These are phyloP conservation scores for Starmerella powellii DNA, from an alignment of 805 yeast genomes.

Conservation along the genomic window DNA sequence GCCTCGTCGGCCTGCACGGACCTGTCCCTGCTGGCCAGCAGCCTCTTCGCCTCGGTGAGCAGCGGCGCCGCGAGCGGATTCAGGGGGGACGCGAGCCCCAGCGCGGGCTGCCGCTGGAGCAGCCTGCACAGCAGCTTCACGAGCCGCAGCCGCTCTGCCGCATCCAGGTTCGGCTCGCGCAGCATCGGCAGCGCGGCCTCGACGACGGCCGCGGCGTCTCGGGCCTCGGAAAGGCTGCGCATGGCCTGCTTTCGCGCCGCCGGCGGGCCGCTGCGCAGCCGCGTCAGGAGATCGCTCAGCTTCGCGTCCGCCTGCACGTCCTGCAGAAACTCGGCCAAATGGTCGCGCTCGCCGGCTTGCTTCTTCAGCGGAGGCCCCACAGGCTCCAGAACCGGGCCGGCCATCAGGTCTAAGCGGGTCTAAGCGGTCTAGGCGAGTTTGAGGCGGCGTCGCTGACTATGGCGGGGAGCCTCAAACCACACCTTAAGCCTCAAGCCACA, in stretches of 20 bases:
- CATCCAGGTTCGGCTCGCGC: constrained; percentile 59
- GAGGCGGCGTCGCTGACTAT: too few species aligned
- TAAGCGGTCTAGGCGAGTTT: too few species aligned
- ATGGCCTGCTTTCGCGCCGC: constrained; percentile 54
- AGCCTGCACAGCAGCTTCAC: constrained; percentile 66
- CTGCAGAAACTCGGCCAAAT: background rate
- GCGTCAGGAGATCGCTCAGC: constrained; percentile 1
- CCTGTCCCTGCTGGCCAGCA: background rate
- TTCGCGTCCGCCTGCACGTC: background rate
- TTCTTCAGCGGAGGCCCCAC: background rate
- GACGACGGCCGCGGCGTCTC: constrained; percentile 56
- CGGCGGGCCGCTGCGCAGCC: constrained; percentile 41
- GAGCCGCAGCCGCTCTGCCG: constrained; percentile 70
- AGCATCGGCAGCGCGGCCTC: constrained; percentile 64
- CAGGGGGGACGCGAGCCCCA: background rate
- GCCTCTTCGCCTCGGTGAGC: background rate
- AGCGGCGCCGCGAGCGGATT: background rate
- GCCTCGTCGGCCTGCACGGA: constrained; percentile 47
- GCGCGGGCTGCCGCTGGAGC: constrained; percentile 33
- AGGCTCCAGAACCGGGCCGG: background rate
- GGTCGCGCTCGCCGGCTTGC: background rate
- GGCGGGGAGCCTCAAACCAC: too few species aligned
- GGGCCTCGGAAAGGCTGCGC: constrained; percentile 53
- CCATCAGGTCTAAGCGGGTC: background rate
- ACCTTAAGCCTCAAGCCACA: too few species aligned